Percentiles rank a stretch among this genome's conserved stretches.
Evolutionary conservation across 2,329 filamentous ascomycete genomes (phyloP).

Genomic region (Ophiocordyceps camponoti-saundersi): DNA sequence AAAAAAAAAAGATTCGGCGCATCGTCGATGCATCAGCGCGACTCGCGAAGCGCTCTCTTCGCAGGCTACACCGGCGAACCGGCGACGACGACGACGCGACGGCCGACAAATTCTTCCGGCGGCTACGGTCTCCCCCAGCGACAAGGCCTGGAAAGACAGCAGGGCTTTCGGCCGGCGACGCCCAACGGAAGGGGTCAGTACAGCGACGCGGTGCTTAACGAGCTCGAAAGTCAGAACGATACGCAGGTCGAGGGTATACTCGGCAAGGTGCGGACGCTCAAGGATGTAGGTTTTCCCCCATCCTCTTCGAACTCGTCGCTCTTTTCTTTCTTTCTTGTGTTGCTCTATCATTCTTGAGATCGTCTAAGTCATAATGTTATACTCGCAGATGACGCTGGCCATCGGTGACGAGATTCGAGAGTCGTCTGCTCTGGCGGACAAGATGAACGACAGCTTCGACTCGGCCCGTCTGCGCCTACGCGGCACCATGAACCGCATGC

Average conservation of each 20-base stretch:
- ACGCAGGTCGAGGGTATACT: conserved; percentile 77
- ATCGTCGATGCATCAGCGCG: conserved; percentile 55
- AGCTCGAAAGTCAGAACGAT: conserved; percentile 93
- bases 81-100: conserved; percentile 1
- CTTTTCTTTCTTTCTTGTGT: background rate
- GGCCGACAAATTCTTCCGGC: conserved; percentile 12
- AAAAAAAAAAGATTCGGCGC: conserved; percentile 39
- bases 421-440: conserved; percentile 72
- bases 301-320: background rate
- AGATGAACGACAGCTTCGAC: conserved; percentile 93
- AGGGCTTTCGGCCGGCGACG: conserved; percentile 47
- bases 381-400: conserved; percentile 59
- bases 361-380: background rate
- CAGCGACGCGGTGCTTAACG: conserved; percentile 76
- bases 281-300: conserved; percentile 47
- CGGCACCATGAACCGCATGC: conserved; percentile 94
- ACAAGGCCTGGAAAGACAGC: conserved; percentile 8
- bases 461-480: conserved; percentile 62
- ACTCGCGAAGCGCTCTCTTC: conserved; percentile 57
- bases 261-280: conserved; percentile 76
- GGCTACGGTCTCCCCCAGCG: conserved; percentile 21
- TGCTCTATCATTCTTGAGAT: background rate
- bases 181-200: conserved; percentile 77
- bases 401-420: conserved; percentile 94
- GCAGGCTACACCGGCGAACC: conserved; percentile 46